phyloP scores from a whole-genome alignment of 2,329 filamentous ascomycete species.

The Talaromyces sp. region DNA sequence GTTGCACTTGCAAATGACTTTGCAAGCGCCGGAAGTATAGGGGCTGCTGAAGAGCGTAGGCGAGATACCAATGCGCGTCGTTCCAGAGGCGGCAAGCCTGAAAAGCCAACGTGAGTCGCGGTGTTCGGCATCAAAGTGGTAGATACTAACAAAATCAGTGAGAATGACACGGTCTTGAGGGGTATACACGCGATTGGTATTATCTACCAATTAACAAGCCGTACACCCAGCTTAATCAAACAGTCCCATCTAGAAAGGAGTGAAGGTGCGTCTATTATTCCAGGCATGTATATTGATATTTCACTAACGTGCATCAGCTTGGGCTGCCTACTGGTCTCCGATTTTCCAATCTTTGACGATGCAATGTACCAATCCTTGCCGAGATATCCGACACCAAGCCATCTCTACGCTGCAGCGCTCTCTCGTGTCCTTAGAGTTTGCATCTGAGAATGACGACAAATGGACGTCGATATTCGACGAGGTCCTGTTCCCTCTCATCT shows the following conservation, averaged over 20 bases:
- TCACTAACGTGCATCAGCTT: slow-evolving; percentile 57
- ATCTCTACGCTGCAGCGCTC: slow-evolving; percentile 82
- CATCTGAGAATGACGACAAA: slow-evolving; percentile 77
- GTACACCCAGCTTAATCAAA: slow-evolving; percentile 82
- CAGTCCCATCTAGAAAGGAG: slow-evolving; percentile 87
- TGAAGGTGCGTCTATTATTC: slow-evolving; percentile 56
- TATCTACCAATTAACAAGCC: slow-evolving; percentile 75
- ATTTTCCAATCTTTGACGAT: slow-evolving; percentile 84
- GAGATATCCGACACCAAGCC: slow-evolving; percentile 85
- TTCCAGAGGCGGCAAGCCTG: slow-evolving; percentile 52
- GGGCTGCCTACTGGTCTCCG: slow-evolving; percentile 96
- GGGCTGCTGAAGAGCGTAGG: slow-evolving; percentile 66
- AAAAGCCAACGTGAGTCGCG: slow-evolving; percentile 53
- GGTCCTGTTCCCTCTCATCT: slow-evolving; percentile 87
- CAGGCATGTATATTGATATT: slow-evolving; percentile 13
- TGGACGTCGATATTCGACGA: slow-evolving; percentile 95
- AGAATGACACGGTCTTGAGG: slow-evolving; percentile 69
- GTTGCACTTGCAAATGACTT: slow-evolving; percentile 85
- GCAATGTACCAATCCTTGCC: slow-evolving; percentile 91
- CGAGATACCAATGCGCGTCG: slow-evolving; percentile 54
- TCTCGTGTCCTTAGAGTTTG: slow-evolving; percentile 78
- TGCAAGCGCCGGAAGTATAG: slow-evolving; percentile 74
- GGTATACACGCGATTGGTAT: slow-evolving; percentile 77
- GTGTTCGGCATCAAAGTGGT: neutral
- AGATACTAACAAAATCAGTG: slow-evolving; percentile 36